Conservation (phyloP, 1,284 basidiomycete species). For the Thecaphora frezii region DNA sequence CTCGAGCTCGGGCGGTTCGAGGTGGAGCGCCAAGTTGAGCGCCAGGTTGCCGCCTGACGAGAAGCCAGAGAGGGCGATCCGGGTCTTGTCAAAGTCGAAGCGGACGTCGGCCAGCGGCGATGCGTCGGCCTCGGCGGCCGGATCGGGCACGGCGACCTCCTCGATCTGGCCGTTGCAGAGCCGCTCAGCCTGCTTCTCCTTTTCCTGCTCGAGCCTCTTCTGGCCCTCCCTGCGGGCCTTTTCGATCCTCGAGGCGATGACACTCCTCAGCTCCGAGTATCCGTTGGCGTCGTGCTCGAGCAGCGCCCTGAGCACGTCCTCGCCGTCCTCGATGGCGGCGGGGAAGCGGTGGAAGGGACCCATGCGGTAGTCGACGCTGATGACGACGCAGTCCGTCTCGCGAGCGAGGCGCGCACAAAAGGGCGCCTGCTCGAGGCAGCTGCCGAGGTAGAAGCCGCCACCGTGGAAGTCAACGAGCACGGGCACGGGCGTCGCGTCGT, state of each 20-base stretch:
- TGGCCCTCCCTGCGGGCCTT: neutral
- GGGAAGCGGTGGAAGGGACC: conserved; percentile 52
- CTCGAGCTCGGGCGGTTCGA: conserved; percentile 28
- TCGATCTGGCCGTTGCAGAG: conserved; percentile 24
- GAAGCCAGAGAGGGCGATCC: conserved; percentile 43
- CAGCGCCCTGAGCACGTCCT: conserved; percentile 39
- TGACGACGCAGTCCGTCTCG: conserved; percentile 23
- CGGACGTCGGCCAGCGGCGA: neutral
- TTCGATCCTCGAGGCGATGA: conserved; percentile 15
- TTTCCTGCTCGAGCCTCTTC: conserved; percentile 4
- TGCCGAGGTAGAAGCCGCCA: conserved; percentile 46
- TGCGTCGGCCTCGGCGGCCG: neutral
- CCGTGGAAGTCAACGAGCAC: conserved; percentile 47
- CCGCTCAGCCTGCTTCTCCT: conserved; percentile 13
- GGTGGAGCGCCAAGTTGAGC: conserved; percentile 35
- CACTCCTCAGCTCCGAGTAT: conserved; percentile 19
- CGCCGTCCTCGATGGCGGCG: conserved; percentile 38
- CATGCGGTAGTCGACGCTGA: conserved; percentile 52
- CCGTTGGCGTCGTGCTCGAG: conserved; percentile 23
- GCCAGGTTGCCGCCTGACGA: conserved; percentile 54
- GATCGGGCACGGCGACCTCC: conserved; percentile 7
- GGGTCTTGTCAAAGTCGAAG: conserved; percentile 24
- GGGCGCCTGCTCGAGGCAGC: conserved; percentile 40
- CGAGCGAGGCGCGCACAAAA: conserved; percentile 37
- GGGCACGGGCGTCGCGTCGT: conserved; percentile 11